These are phyloP conservation scores for Fusarium brevicatenulatum DNA, from an alignment of 2,329 filamentous ascomycete species.

Conservation along the genomic window DNA sequence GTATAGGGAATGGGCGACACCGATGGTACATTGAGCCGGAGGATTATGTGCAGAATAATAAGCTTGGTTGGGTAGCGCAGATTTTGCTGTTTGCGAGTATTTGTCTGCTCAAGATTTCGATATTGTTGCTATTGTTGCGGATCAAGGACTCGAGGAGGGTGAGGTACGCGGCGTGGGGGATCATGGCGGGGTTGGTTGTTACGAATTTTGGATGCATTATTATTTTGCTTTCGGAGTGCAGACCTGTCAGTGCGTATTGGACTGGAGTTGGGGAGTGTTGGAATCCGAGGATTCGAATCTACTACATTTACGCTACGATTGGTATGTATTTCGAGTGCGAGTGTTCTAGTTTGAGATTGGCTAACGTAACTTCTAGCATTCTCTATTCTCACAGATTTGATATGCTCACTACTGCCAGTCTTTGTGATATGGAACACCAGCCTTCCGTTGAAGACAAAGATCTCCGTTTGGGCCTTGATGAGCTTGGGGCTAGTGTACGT, in stretches of 20 bases:
- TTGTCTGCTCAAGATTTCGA: conserved; percentile 54
- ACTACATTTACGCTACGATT: conserved; percentile 49
- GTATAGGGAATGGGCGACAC: conserved; percentile 53
- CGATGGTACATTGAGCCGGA: conserved; percentile 47
- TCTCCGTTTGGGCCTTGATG: conserved; percentile 48
- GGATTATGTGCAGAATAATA: conserved; percentile 50
- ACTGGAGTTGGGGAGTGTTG: conserved; percentile 45
- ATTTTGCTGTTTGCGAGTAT: conserved; percentile 54
- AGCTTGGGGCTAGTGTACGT: conserved; percentile 44
- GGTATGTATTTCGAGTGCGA: neutral
- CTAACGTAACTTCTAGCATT: conserved; percentile 18
- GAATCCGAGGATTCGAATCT: conserved; percentile 47
- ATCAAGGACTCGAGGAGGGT: conserved; percentile 52
- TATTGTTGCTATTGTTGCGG: conserved; percentile 53
- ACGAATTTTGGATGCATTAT: conserved; percentile 48
- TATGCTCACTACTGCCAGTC: conserved; percentile 44
- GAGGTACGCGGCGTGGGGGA: conserved; percentile 45
- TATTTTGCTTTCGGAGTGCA: conserved; percentile 49
- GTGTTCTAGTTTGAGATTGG: rapidly evolving
- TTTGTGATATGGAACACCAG: conserved; percentile 49
- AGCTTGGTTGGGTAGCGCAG: conserved; percentile 53
- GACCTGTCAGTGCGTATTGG: conserved; percentile 47
- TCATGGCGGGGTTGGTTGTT: conserved; percentile 47
- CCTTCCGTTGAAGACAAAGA: conserved; percentile 46
- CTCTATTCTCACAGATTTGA: conserved; percentile 32